Conservation (phyloP, 208 protist species). For the Tetramitus jugosus region DNA sequence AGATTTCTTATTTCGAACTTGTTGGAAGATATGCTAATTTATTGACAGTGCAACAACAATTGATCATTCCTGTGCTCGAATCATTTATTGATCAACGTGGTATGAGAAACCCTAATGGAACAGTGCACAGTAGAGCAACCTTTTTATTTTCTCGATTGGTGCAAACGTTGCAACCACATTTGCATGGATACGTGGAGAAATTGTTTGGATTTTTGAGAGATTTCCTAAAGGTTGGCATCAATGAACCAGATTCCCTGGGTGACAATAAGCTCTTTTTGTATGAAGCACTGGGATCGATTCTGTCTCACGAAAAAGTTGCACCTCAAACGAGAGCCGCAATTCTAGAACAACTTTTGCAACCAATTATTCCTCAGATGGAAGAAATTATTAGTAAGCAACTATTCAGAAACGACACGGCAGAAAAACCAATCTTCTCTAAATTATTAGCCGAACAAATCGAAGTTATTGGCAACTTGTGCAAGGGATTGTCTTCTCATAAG, state of each 20-base stretch:
- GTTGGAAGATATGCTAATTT: neutral
- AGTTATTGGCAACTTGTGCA: neutral
- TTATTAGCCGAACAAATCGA: neutral
- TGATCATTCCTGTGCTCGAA: neutral
- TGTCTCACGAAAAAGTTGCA: neutral
- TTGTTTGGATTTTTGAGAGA: neutral
- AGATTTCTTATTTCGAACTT: slow-evolving; percentile 14
- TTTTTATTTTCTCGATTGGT: slow-evolving; percentile 12
- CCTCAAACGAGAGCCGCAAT: neutral
- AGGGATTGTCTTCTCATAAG: neutral
- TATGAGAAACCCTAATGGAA: neutral
- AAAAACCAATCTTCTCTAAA: neutral
- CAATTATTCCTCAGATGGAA: neutral
- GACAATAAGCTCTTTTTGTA: neutral
- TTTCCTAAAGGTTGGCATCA: too few species aligned
- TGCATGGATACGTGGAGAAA: neutral
- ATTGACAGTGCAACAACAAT: neutral
- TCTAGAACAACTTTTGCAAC: neutral
- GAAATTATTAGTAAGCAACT: neutral
- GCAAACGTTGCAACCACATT: neutral
- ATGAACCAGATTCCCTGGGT: too few species aligned
- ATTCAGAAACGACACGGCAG: neutral
- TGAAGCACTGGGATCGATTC: neutral
- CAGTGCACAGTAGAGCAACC: neutral
- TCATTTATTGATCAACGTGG: slow-evolving; percentile 19